phyloP scores from a whole-genome alignment of 1,284 basidiomycete genomes.

The Trichosporon sp. region DNA sequence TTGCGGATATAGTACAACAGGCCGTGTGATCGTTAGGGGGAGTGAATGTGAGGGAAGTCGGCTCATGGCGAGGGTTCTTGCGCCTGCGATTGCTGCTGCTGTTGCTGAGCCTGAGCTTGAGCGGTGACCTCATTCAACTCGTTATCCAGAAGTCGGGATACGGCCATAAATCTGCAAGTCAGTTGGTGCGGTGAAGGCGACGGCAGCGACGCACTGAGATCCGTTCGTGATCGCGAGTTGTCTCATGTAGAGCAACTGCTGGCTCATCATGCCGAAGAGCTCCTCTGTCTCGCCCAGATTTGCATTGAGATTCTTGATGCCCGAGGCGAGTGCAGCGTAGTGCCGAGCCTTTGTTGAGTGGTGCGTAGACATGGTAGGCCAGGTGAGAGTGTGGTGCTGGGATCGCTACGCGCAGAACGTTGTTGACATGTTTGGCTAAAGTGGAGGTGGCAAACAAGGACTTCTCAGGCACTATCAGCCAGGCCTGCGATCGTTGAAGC shows the following conservation, averaged over 20 bases:
- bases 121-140: slow-evolving; percentile 26
- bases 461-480: background rate
- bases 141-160: slow-evolving; percentile 41
- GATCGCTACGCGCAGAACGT: background rate
- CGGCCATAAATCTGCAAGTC: slow-evolving; percentile 45
- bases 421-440: background rate
- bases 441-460: background rate
- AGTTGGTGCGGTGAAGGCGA: background rate
- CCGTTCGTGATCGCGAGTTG: slow-evolving; percentile 39
- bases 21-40: background rate
- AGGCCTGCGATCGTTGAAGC: background rate
- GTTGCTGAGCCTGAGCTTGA: background rate
- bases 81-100: background rate
- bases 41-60: background rate
- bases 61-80: background rate
- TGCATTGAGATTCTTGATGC: slow-evolving; percentile 31
- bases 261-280: slow-evolving; percentile 34
- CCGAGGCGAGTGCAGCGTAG: slow-evolving; percentile 41
- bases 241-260: slow-evolving; percentile 37
- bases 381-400: background rate
- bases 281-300: slow-evolving; percentile 40
- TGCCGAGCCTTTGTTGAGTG: slow-evolving; percentile 40
- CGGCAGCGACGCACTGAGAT: slow-evolving; percentile 42
- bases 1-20: background rate
- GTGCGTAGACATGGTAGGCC: slow-evolving; percentile 20